Base-by-base conservation (phyloP, 164 flowering plant species). In the Pachysandra terminalis region DNA sequence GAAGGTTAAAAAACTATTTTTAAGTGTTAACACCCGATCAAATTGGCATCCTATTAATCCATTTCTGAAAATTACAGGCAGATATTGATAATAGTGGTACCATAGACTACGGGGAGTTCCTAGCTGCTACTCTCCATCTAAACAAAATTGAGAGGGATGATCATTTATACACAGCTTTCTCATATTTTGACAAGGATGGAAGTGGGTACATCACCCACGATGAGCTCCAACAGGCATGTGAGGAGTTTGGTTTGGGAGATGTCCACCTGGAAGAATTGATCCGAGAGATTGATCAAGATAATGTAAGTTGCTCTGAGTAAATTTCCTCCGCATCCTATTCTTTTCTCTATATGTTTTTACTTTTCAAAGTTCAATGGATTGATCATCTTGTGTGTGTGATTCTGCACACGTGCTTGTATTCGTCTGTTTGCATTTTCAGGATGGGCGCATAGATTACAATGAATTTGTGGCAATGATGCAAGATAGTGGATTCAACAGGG, bases 381-480 rank as follows among this genome's bases (percentile, higher is more conserved):
- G 37, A 32, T 32, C 7, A 3, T 32, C 15, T 37, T 45, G 4
- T 19, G 49, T n/a, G n/a, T 14, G 17, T 9, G 5, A 32, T 32
- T 32, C 3, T 32, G 37, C 37, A 7, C 37, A 3, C 37, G 3
- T 32, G 37, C 37, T 7, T 32, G 7, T 32, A 7, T 32, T 32
- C 37, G 7, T 32, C 37, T 32, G 37, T 32, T 25, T 10, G 17
- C 10, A 21, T 65, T 59, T 74, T 55, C 84, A 87, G 96, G 96
- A 90, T 74, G 96, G 96, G 8, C 83, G 84, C 52, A 87, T 90
- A 13, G 93, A 90, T 75, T 87, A 90, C 80, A 84, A 59, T 56
- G 91, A 90, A 65, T 90, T 90, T 69, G 96, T 79, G 51, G 84
- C 86, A 9, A 87, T 90, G 96, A 90, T 90, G 96, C 88, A 86